phyloP scores from a whole-genome alignment of 345 rosid genomes.

The Aquilaria sinensis region DNA sequence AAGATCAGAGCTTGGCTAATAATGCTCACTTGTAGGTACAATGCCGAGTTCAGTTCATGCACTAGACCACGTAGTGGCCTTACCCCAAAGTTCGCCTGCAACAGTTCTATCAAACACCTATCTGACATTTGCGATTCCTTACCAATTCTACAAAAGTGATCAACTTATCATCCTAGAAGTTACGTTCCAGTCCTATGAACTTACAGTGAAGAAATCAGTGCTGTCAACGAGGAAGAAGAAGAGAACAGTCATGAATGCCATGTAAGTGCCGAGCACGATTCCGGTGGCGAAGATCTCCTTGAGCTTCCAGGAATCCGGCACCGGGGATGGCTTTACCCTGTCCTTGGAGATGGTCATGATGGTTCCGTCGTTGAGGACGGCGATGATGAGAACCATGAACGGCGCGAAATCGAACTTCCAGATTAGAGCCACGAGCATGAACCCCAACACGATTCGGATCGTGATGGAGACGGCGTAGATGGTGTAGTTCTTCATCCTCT shows the following conservation, averaged over 20 bases:
- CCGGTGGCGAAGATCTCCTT: conserved; percentile 75
- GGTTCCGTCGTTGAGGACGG: conserved; percentile 79
- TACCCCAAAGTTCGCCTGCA: conserved; percentile 49
- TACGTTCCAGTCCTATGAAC: conserved; percentile 9
- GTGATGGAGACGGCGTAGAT: conserved; percentile 86
- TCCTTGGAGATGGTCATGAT: conserved; percentile 86
- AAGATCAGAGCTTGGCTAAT: conserved; percentile 87
- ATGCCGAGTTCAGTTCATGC: conserved; percentile 61
- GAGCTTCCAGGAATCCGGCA: conserved; percentile 83
- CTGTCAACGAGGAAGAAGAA: conserved; percentile 69
- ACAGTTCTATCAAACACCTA: background rate
- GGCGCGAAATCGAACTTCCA: conserved; percentile 85
- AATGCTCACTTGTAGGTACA: conserved; percentile 86
- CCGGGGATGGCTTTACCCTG: conserved; percentile 74
- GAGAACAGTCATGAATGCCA: conserved; percentile 49
- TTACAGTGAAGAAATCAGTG: conserved; percentile 55
- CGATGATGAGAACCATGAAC: conserved; percentile 79
- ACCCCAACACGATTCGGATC: conserved; percentile 75
- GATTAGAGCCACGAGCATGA: conserved; percentile 63
- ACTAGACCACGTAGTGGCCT: conserved; percentile 26
- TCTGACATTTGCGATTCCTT: no score
- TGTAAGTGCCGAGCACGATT: conserved; percentile 63
- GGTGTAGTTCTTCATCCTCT: conserved; percentile 92
- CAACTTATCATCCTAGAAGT: background rate
- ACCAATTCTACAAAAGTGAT: no score